Percentiles rank a stretch among this genome's conserved stretches.
Conservation (phyloP, 2,329 filamentous ascomycete genomes). For the Alternaria brassicicola region DNA sequence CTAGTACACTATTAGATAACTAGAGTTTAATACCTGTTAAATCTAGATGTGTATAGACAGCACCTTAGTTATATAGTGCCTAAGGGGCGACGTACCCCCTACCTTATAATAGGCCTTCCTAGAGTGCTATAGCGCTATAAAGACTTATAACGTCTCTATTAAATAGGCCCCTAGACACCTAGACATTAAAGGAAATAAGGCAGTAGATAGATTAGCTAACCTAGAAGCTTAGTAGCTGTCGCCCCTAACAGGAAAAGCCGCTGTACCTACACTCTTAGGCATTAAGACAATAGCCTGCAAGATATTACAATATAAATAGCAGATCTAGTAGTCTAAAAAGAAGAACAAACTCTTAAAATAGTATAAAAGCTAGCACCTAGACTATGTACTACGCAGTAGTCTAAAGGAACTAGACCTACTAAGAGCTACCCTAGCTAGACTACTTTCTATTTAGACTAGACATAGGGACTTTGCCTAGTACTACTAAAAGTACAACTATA, state of each 20-base stretch:
- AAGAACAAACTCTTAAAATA: constrained; percentile 5
- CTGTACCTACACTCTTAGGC: neutral
- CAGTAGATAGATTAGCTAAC: neutral
- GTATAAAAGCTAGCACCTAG: constrained; percentile 2
- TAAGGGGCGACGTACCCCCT: neutral
- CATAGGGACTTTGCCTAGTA: constrained; percentile 15
- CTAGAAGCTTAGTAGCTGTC: neutral
- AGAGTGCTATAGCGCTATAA: constrained; percentile 5
- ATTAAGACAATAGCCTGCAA: neutral
- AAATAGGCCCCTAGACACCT: constrained; percentile 1
- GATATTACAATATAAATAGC: neutral
- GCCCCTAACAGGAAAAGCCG: neutral
- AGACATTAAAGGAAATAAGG: neutral
- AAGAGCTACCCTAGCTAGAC: neutral
- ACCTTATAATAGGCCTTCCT: constrained; percentile 12
- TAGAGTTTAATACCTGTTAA: neutral
- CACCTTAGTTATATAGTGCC: constrained; percentile 12
- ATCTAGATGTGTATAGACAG: constrained; percentile 12
- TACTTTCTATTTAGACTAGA: constrained; percentile 4
- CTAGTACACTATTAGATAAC: neutral
- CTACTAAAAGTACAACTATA: constrained; percentile 13
- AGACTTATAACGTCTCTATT: neutral
- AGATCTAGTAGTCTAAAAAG: neutral
- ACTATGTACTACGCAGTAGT: neutral
- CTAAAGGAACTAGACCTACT: constrained; percentile 1